Percentiles rank a stretch among this genome's conserved stretches.
Conservation (phyloP, 2,329 filamentous ascomycete genomes). For the Colletotrichum chlorophyti region DNA sequence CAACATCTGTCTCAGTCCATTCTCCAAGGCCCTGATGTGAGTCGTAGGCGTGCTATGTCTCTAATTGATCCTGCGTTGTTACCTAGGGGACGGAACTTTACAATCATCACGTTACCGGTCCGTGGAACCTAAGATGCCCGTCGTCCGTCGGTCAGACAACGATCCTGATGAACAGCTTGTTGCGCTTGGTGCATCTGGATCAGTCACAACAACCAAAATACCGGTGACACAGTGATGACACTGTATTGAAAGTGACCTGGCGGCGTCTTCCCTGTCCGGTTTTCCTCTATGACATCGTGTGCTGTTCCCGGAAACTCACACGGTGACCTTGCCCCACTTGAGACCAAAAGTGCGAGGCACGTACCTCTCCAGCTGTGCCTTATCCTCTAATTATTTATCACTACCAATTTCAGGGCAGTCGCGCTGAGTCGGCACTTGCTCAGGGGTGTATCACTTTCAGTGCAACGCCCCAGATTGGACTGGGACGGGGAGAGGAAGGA, state of each 20-base stretch:
- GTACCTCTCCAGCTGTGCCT: not conserved
- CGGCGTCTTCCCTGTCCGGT: not conserved
- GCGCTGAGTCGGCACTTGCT: constrained; percentile 14
- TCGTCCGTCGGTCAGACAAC: not conserved
- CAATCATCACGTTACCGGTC: too few species aligned
- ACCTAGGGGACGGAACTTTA: not conserved
- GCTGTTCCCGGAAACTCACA: not conserved
- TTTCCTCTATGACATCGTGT: not conserved
- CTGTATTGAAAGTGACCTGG: not conserved
- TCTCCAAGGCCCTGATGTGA: too few species aligned
- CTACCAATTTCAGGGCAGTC: constrained; percentile 11
- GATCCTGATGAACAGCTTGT: not conserved
- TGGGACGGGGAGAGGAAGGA: too few species aligned
- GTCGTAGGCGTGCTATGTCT: too few species aligned
- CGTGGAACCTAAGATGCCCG: too few species aligned
- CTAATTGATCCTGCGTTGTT: not conserved
- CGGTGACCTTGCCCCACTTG: not conserved
- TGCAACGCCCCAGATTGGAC: too few species aligned
- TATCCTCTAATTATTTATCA: too few species aligned
- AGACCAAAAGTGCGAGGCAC: constrained; percentile 5
- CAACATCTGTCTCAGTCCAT: not conserved
- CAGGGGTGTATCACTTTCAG: too few species aligned
- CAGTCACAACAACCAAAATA: not conserved
- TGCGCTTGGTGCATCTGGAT: not conserved
- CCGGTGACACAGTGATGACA: not conserved